Conservation (phyloP, 2,329 filamentous ascomycete genomes). For the Cladosporium sp. region DNA sequence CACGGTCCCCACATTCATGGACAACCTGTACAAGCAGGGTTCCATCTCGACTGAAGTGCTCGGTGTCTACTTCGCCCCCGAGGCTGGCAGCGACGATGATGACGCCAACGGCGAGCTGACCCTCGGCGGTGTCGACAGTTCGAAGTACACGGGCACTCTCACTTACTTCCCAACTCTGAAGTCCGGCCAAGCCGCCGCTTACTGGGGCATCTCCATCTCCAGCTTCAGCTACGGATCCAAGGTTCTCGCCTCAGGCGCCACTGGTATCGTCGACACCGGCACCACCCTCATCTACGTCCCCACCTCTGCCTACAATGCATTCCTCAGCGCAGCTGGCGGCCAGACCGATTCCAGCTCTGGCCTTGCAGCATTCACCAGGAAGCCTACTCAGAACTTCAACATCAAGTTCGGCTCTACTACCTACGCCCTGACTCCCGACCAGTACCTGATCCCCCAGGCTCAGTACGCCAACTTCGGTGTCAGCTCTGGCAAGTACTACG, state of each 20-base stretch:
- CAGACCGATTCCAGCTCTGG: constrained; percentile 26
- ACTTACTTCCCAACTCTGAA: constrained; percentile 6
- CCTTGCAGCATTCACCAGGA: constrained; percentile 23
- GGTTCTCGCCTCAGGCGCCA: constrained; percentile 32
- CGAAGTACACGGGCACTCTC: constrained; percentile 19
- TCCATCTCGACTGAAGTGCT: constrained; percentile 26
- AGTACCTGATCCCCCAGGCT: constrained; percentile 23
- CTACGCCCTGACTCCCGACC: constrained; percentile 24
- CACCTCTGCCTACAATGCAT: constrained; percentile 29
- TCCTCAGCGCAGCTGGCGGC: constrained; percentile 25
- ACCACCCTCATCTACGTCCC: constrained; percentile 45
- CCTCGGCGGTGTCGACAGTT: constrained; percentile 20
- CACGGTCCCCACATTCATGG: constrained; percentile 28
- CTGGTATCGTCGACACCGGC: constrained; percentile 45
- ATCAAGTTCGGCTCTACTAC: constrained; percentile 26
- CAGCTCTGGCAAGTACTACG: constrained; percentile 24
- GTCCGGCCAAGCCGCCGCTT: constrained; percentile 11
- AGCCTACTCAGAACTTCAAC: constrained; percentile 23
- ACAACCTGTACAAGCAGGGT: constrained; percentile 25
- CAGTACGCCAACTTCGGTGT: constrained; percentile 25
- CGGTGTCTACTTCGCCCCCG: constrained; percentile 27
- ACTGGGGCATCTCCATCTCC: constrained; percentile 26
- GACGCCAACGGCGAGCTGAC: constrained; percentile 26
- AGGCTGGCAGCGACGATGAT: constrained; percentile 24
- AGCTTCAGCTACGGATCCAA: constrained; percentile 25